Base-by-base conservation (phyloP, 176 grass and related monocot genomes). In the Lolium perenne region DNA sequence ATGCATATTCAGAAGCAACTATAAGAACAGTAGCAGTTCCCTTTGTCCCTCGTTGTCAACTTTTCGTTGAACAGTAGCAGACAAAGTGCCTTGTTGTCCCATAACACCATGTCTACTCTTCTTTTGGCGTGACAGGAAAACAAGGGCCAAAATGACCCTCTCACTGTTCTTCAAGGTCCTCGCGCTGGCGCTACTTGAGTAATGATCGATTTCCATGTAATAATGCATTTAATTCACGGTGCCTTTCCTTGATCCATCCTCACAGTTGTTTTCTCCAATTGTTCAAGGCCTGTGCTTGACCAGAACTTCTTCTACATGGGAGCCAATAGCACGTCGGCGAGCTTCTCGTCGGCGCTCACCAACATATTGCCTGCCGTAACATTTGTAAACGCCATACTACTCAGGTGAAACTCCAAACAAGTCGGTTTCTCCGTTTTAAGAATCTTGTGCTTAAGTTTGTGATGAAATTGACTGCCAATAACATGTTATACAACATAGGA, bases 271-370 rank as follows among this genome's bases (percentile, higher is more conserved):
- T 45, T 43, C 17, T 13, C 56, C 51, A 67, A 88, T 64, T 74
- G 8, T 72, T 67, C 6, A 82, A 97, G 95, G 87, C 95, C 95
- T 17, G 95, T 97, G 41, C 93, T 97, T 69, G 95, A 97, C 84
- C 95, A 95, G 83, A 97, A 97, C 60, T 97, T 97, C 64, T 90
- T 95, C 89, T 97, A 97, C 70, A 92, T 97, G 87, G 95, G 95
- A 79, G 82, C 93, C 46, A 93, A 88, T n/a, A 76, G 82, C 26
- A 97, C 95, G 38, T 93, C 88, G 32, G 95, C 95, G 54, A 95
- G 93, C 46, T 97, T 97, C 88, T 87, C 95, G 23, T 91, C 95
- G 12, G 93, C 93, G 22, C 85, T 97, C 50, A 90, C 88, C 58
- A 97, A 97, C 91, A 59, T 97, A 59, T 59, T 97, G 61, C 93